Conservation (phyloP, 2,329 filamentous ascomycete genomes). For the Ascochyta lentis region DNA sequence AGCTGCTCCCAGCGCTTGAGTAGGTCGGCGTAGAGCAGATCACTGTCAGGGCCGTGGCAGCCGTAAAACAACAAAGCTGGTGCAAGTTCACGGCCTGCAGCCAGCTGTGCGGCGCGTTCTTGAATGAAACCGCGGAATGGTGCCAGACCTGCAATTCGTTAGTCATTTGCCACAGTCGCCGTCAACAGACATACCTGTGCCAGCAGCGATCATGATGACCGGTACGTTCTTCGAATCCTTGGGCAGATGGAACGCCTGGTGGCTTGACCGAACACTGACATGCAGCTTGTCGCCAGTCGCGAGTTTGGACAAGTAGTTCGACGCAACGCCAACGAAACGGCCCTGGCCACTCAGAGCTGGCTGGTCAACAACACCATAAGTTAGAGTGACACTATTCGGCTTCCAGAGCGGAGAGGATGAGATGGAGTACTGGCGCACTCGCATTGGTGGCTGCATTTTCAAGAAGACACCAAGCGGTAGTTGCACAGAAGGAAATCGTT, state of each 20-base stretch:
- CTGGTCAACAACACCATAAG: constrained; percentile 69
- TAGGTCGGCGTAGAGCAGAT: constrained; percentile 67
- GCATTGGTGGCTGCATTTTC: constrained; percentile 76
- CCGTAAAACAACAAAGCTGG: constrained; percentile 71
- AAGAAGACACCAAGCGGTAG: constrained; percentile 73
- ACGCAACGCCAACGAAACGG: constrained; percentile 53
- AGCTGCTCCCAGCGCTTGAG: constrained; percentile 64
- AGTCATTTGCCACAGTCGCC: background rate
- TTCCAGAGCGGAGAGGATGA: constrained; percentile 74
- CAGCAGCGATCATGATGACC: constrained; percentile 49
- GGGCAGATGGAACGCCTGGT: constrained; percentile 54
- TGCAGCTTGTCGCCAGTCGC: constrained; percentile 52
- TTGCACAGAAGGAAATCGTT: constrained; percentile 63
- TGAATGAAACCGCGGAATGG: constrained; percentile 54
- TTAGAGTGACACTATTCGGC: constrained; percentile 66
- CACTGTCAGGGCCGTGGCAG: constrained; percentile 62
- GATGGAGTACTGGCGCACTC: constrained; percentile 80
- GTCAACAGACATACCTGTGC: constrained; percentile 33
- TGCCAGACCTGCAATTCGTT: constrained; percentile 46
- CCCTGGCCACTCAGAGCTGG: constrained; percentile 57
- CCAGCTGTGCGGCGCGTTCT: constrained; percentile 50
- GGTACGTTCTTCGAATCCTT: constrained; percentile 50
- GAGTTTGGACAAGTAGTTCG: constrained; percentile 52
- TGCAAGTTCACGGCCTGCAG: constrained; percentile 60
- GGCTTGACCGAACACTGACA: constrained; percentile 51